phyloP scores from a whole-genome alignment of 2,329 filamentous ascomycete genomes.

The Trichoderma sp. region DNA sequence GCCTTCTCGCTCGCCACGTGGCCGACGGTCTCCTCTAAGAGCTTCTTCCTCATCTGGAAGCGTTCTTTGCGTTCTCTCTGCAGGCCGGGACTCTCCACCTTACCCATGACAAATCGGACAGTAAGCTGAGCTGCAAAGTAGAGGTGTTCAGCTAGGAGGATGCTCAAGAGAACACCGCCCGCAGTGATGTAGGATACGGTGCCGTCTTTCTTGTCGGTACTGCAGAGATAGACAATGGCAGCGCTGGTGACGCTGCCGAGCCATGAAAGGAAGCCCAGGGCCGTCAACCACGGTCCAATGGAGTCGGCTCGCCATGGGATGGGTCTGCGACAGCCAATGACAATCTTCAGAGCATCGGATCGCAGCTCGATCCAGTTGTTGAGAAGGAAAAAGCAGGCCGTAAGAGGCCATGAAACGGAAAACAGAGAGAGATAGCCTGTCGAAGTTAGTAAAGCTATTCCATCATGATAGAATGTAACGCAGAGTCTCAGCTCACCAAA shows the following conservation, averaged over 20 bases:
- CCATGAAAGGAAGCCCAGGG: slow-evolving; percentile 89
- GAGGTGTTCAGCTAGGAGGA: slow-evolving; percentile 85
- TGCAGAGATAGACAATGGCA: slow-evolving; percentile 88
- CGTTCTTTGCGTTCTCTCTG: slow-evolving; percentile 83
- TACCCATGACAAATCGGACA: slow-evolving; percentile 72
- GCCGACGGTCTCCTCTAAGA: slow-evolving; percentile 72
- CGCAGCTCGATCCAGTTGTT: slow-evolving; percentile 98
- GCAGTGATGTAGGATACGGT: slow-evolving; percentile 69
- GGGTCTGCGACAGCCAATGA: slow-evolving; percentile 82
- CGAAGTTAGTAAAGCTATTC: slow-evolving; percentile 24
- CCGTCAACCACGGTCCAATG: slow-evolving; percentile 89
- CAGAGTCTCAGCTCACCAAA: slow-evolving; percentile 50
- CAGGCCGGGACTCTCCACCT: slow-evolving; percentile 81
- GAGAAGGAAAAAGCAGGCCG: slow-evolving; percentile 81
- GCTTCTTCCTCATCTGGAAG: slow-evolving; percentile 76
- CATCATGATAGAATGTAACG: neutral
- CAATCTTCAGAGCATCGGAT: slow-evolving; percentile 92
- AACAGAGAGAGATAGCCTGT: slow-evolving; percentile 86
- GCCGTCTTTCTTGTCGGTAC: slow-evolving; percentile 61
- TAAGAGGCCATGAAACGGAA: slow-evolving; percentile 93
- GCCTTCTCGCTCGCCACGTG: slow-evolving; percentile 54
- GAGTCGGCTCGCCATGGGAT: slow-evolving; percentile 89
- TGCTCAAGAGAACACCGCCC: slow-evolving; percentile 78
- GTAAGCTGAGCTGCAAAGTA: slow-evolving; percentile 77
- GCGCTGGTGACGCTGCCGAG: slow-evolving; percentile 85